phyloP scores from a whole-genome alignment of 2,329 filamentous ascomycete species.

The Didymella pinodella region DNA sequence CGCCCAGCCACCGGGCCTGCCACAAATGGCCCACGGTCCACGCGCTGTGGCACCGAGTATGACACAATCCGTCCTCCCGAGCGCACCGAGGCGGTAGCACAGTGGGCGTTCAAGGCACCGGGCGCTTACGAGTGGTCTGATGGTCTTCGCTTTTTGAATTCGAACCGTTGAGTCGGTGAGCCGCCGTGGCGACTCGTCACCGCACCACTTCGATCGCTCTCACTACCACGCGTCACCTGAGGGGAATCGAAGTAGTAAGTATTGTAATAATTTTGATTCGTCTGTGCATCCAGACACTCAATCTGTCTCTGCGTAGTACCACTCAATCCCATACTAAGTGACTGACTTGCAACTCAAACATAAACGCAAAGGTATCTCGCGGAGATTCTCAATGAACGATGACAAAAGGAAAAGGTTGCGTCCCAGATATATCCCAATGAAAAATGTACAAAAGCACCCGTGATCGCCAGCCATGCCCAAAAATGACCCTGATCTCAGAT shows the following conservation, averaged over 20 bases:
- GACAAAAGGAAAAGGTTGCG: conserved; percentile 5
- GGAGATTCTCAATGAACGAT: conserved; percentile 22
- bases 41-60: conserved; percentile 7
- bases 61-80: not conserved
- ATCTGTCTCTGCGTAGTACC: conserved; percentile 2
- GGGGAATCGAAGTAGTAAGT: not conserved
- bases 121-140: not conserved
- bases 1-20: conserved; percentile 5
- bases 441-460: conserved; percentile 38
- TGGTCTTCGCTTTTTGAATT: not conserved
- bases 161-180: not conserved
- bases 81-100: conserved; percentile 4
- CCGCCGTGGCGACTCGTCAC: not conserved
- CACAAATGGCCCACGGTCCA: not conserved
- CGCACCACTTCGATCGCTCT: not conserved
- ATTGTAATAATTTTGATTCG: conserved; percentile 3
- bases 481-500: conserved; percentile 33
- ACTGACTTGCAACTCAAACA: conserved; percentile 15
- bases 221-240: not conserved
- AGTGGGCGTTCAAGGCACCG: not conserved
- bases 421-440: conserved; percentile 19
- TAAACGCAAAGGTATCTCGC: conserved; percentile 21
- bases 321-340: conserved; percentile 15
- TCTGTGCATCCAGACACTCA: conserved; percentile 5
- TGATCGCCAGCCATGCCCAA: conserved; percentile 30